Evolutionary conservation across 176 grass and related monocot species (phyloP).

Genomic region (Ensete ventricosum): DNA sequence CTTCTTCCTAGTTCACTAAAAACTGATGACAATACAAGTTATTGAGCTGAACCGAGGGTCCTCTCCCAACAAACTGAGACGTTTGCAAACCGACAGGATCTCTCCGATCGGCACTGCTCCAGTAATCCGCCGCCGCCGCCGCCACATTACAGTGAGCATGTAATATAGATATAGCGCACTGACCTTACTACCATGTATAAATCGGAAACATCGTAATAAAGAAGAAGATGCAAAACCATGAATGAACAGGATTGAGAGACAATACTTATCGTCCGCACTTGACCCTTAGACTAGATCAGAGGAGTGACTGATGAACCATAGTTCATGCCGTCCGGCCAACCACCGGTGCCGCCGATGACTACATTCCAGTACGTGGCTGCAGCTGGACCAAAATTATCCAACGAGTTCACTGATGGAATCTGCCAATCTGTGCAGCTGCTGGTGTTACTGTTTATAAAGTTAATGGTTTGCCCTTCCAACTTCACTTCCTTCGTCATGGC

Average conservation of each 20-base stretch:
- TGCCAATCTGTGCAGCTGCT: slow-evolving; percentile 10
- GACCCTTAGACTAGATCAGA: slow-evolving; percentile 6
- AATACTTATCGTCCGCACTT: not conserved
- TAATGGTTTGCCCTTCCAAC: not conserved
- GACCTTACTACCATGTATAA: not conserved
- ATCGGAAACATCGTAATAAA: not conserved
- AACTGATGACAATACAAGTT: not conserved
- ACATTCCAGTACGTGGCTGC: slow-evolving; percentile 6
- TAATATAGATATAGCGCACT: not conserved
- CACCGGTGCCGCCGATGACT: not conserved
- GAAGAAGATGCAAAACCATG: slow-evolving; percentile 6
- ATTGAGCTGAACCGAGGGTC: not conserved
- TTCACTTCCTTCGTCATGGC: slow-evolving; percentile 10
- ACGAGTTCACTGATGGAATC: not conserved
- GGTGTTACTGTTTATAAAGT: not conserved
- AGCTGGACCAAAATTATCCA: not conserved
- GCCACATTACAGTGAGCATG: not conserved
- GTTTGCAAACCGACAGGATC: slow-evolving; percentile 19
- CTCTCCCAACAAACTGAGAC: slow-evolving; percentile 12
- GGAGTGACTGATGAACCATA: slow-evolving; percentile 8
- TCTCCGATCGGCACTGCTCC: slow-evolving; percentile 6
- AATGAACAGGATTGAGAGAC: not conserved
- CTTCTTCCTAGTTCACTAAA: not conserved
- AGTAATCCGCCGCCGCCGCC: not conserved
- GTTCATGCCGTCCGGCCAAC: slow-evolving; percentile 4